A percentile compares a stretch with the other conserved stretches of the same genome.
Evolutionary conservation across 2,329 filamentous ascomycete species (phyloP).

Genomic region (Magnaporthiopsis incrustans): DNA sequence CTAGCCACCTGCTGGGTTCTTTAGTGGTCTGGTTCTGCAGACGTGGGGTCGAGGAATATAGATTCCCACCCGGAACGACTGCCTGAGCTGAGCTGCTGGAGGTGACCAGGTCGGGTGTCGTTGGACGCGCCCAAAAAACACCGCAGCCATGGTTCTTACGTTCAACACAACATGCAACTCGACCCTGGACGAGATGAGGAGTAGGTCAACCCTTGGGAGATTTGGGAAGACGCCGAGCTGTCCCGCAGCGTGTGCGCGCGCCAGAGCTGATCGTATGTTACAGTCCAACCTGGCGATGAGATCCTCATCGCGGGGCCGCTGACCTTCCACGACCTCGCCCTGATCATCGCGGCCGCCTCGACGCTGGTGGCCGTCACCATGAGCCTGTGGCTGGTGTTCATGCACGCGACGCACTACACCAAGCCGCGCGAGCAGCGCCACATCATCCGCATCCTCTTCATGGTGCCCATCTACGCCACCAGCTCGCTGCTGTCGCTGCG

Average conservation of each 20-base stretch:
- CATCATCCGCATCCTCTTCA: conserved; percentile 81
- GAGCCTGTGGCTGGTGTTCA: conserved; percentile 48
- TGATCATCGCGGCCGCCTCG: conserved; percentile 40
- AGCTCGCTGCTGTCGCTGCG: conserved; percentile 66
- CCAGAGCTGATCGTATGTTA: conserved; percentile 3
- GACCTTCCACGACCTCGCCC: conserved; percentile 47
- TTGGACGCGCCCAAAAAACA: not conserved
- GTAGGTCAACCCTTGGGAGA: conserved; percentile 19
- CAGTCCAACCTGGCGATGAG: conserved; percentile 38
- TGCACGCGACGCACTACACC: conserved; percentile 53
- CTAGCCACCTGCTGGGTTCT: not conserved
- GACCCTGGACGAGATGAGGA: conserved; percentile 35
- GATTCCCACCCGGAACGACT: not conserved
- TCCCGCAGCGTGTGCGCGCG: not conserved
- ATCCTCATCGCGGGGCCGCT: conserved; percentile 36
- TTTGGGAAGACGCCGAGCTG: too few species aligned
- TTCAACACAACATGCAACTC: conserved; percentile 34
- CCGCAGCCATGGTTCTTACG: conserved; percentile 3
- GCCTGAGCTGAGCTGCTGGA: not conserved
- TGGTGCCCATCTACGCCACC: conserved; percentile 74
- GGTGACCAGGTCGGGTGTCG: not conserved
- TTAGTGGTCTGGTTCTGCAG: conserved; percentile 4
- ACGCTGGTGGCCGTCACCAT: conserved; percentile 42
- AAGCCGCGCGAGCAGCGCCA: conserved; percentile 53
- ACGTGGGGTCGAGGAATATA: not conserved